Evolutionary conservation across 257 asterid genomes (phyloP).

Genomic region (Eustoma russellianum): DNA sequence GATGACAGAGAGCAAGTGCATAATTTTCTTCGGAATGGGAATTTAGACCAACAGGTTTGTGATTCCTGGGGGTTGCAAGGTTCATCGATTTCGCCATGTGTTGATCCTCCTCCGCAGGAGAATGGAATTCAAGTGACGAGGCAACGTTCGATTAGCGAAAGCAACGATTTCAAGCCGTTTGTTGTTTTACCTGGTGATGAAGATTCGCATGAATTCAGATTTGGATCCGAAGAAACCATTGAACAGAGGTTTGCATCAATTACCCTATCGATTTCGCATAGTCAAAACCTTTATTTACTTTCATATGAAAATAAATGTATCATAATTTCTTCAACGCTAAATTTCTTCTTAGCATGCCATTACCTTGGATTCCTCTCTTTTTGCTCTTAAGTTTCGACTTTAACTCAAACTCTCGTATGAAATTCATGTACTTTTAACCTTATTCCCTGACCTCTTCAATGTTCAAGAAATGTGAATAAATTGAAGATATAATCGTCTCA

Average conservation of each 20-base stretch:
- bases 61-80: slow-evolving; percentile 42
- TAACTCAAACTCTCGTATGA: too few relatives aligned
- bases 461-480: too few relatives aligned
- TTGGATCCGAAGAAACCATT: slow-evolving; percentile 15
- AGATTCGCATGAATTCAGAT: slow-evolving; percentile 31
- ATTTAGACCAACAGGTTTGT: slow-evolving; percentile 13
- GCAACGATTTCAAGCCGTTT: slow-evolving; percentile 31
- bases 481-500: too few relatives aligned
- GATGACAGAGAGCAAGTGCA: background rate
- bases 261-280: too few relatives aligned
- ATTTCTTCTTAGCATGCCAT: too few relatives aligned
- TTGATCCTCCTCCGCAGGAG: background rate
- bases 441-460: too few relatives aligned
- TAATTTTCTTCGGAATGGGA: background rate
- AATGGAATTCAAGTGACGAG: background rate
- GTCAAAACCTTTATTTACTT: too few relatives aligned
- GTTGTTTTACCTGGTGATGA: slow-evolving; percentile 31
- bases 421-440: too few relatives aligned
- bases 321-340: too few relatives aligned
- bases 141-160: slow-evolving; percentile 24
- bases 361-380: too few relatives aligned
- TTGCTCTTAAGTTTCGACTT: too few relatives aligned
- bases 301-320: too few relatives aligned
- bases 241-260: slow-evolving; percentile 5
- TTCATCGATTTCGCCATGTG: slow-evolving; percentile 23